A percentile compares a stretch with the other conserved stretches of the same genome.
Conservation (phyloP, 2,329 filamentous ascomycete genomes). For the Xylariaceae sp. region DNA sequence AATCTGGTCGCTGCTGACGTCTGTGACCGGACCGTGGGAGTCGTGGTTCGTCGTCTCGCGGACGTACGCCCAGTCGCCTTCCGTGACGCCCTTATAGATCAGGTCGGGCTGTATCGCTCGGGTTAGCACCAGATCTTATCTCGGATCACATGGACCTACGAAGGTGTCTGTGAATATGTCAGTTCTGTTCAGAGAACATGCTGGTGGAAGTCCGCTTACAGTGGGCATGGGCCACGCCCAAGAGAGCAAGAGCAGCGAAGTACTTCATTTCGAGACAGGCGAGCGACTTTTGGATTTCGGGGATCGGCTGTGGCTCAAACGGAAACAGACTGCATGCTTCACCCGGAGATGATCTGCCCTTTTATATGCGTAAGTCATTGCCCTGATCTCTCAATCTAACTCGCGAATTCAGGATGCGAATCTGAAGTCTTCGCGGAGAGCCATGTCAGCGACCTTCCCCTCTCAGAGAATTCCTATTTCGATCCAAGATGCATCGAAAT, state of each 20-base stretch:
- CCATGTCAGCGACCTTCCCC: background rate
- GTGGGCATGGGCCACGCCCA: conserved; percentile 26
- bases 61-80: conserved; percentile 33
- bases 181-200: conserved; percentile 5
- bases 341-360: conserved; percentile 7
- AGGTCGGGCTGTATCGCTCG: conserved; percentile 20
- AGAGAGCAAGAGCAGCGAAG: conserved; percentile 19
- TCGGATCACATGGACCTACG: conserved; percentile 10
- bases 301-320: background rate
- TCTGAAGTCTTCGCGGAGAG: too few species aligned
- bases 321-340: background rate
- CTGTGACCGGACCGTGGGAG: conserved; percentile 32
- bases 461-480: background rate
- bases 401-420: background rate
- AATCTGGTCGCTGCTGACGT: conserved; percentile 32
- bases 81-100: conserved; percentile 24
- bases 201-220: conserved; percentile 17
- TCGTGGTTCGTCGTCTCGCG: conserved; percentile 37
- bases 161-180: conserved; percentile 26
- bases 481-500: background rate
- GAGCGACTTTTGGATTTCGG: background rate
- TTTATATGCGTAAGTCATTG: conserved; percentile 13
- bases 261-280: conserved; percentile 21
- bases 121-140: background rate
- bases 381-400: background rate